A percentile compares a stretch with the other conserved stretches of the same genome.
Evolutionary conservation across 331 rosid species (phyloP).

Genomic region (Phaseolus coccineus): DNA sequence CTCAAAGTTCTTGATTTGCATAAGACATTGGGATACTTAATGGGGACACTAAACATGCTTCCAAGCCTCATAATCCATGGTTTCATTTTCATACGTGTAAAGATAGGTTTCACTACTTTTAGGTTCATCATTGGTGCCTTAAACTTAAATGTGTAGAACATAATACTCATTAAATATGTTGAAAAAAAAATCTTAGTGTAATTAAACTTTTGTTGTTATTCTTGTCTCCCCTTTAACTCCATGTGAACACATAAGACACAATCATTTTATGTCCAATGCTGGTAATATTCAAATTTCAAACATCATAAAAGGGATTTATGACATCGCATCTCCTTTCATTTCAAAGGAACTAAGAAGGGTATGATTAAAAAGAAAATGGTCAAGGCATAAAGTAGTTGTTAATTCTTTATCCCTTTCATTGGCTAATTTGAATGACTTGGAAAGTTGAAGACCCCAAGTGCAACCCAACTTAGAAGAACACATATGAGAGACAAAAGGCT

Average conservation of each 20-base stretch:
- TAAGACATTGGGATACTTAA: too few relatives aligned
- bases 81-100: too few relatives aligned
- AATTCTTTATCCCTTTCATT: neutral
- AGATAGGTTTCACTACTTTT: too few relatives aligned
- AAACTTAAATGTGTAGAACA: too few relatives aligned
- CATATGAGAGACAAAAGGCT: conserved; percentile 30
- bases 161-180: too few relatives aligned
- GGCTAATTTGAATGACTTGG: conserved; percentile 39
- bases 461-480: conserved; percentile 62
- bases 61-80: too few relatives aligned
- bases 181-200: too few relatives aligned
- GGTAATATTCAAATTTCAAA: neutral
- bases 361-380: neutral
- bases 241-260: neutral
- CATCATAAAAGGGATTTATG: neutral
- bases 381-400: neutral
- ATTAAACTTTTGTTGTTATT: neutral
- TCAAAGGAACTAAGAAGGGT: neutral
- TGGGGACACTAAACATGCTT: too few relatives aligned
- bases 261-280: neutral
- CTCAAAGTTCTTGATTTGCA: too few relatives aligned
- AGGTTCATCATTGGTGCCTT: too few relatives aligned
- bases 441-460: conserved; percentile 43
- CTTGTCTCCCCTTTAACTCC: neutral
- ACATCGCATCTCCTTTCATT: neutral